These are phyloP conservation scores for Candida qinlingensis DNA, from an alignment of 805 yeast species.

Conservation along the genomic window DNA sequence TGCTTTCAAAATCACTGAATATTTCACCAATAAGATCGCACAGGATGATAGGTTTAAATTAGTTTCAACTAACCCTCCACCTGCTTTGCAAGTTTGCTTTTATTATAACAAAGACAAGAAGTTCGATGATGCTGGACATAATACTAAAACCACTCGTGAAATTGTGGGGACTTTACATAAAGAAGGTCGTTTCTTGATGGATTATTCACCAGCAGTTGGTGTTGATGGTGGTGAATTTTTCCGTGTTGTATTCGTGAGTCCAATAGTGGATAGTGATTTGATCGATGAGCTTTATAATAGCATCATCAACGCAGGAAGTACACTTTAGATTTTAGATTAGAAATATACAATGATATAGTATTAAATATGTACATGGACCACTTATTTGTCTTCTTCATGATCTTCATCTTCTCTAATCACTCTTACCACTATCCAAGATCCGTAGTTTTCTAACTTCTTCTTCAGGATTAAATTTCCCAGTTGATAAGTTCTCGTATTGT, in stretches of 20 bases:
- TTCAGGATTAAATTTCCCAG: constrained; percentile 76
- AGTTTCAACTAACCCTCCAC: constrained; percentile 55
- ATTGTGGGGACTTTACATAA: constrained; percentile 58
- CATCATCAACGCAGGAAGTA: constrained; percentile 24
- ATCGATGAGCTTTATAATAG: constrained; percentile 40
- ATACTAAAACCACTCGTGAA: constrained; percentile 52
- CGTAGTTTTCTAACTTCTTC: constrained; percentile 76
- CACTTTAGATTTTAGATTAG: not conserved
- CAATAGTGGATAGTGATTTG: constrained; percentile 40
- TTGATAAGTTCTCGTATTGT: constrained; percentile 69
- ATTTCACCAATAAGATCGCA: constrained; percentile 46
- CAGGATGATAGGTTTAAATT: constrained; percentile 41
- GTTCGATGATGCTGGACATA: constrained; percentile 28
- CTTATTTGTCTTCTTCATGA: too few relatives aligned
- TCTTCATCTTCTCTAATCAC: constrained; percentile 6
- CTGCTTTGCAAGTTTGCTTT: constrained; percentile 81
- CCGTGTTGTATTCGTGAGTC: constrained; percentile 79
- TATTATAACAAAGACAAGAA: constrained; percentile 49
- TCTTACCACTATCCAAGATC: constrained; percentile 47
- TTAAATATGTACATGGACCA: too few relatives aligned
- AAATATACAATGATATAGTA: too few relatives aligned
- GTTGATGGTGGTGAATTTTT: constrained; percentile 69
- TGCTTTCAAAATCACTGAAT: constrained; percentile 60
- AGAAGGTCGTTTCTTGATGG: constrained; percentile 65
- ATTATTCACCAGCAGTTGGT: constrained; percentile 68